Percentiles rank a stretch among this genome's conserved stretches.
phyloP scores from a whole-genome alignment of 106 monocot genomes.

The Gastrodia elata region DNA sequence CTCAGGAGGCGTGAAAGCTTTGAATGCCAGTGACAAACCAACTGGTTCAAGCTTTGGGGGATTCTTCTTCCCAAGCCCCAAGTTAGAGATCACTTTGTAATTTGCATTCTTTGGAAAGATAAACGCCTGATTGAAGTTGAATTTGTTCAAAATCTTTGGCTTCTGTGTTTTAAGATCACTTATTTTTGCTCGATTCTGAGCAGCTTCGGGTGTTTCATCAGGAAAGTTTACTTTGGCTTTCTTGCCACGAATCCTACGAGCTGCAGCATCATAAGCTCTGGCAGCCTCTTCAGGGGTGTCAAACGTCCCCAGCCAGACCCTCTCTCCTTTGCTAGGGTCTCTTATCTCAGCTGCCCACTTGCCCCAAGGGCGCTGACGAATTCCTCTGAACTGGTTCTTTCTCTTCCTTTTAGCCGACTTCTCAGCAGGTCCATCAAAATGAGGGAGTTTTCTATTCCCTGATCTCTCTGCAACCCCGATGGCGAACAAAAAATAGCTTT shows the following conservation, averaged over 20 bases:
- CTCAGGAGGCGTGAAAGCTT: slow-evolving; percentile 1
- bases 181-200: slow-evolving; percentile 14
- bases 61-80: slow-evolving; percentile 18
- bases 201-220: slow-evolving; percentile 12
- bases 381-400: slow-evolving; percentile 48
- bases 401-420: slow-evolving; percentile 32
- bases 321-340: slow-evolving; percentile 45
- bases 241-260: slow-evolving; percentile 39
- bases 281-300: slow-evolving; percentile 55
- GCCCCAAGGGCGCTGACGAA: slow-evolving; percentile 55
- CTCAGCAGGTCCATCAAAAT: slow-evolving; percentile 10
- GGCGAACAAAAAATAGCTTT: not conserved
- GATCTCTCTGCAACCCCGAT: slow-evolving; percentile 1
- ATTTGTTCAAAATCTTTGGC: not conserved
- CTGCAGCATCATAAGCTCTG: slow-evolving; percentile 46
- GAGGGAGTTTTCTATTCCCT: slow-evolving; percentile 3
- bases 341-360: slow-evolving; percentile 63
- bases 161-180: slow-evolving; percentile 8
- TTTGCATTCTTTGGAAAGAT: slow-evolving; percentile 3
- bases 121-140: slow-evolving; percentile 8
- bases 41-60: not conserved
- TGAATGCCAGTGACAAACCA: not conserved
- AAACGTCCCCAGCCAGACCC: slow-evolving; percentile 55
- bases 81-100: slow-evolving; percentile 14
- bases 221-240: slow-evolving; percentile 62